These are phyloP conservation scores for Colletotrichum neosansevieriae DNA, from an alignment of 2,329 filamentous ascomycete genomes.

Conservation along the genomic window DNA sequence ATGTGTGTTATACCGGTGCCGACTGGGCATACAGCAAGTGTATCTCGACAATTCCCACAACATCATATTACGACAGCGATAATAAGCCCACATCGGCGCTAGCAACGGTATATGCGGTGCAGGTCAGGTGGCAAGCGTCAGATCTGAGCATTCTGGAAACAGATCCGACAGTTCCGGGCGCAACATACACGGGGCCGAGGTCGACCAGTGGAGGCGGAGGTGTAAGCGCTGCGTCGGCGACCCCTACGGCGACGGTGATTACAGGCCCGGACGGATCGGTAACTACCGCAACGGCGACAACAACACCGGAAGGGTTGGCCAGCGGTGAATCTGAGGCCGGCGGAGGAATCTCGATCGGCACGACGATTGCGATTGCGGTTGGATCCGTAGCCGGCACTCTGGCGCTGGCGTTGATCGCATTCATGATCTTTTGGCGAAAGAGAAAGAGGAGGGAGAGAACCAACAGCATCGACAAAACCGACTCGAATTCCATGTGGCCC, in stretches of 20 bases:
- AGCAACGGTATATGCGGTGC: constrained; percentile 39
- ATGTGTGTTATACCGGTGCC: constrained; percentile 27
- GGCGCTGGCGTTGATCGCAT: constrained; percentile 17
- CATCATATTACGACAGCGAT: constrained; percentile 12
- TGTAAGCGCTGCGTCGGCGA: neutral
- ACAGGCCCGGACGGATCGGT: neutral
- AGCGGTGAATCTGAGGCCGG: neutral
- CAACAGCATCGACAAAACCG: neutral
- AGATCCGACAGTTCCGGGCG: constrained; percentile 41
- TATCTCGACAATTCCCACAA: constrained; percentile 36
- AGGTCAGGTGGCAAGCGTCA: constrained; percentile 42
- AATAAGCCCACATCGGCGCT: constrained; percentile 20
- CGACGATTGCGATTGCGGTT: constrained; percentile 32
- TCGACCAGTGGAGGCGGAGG: neutral
- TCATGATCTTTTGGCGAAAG: constrained; percentile 23
- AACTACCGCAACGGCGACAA: constrained; percentile 3
- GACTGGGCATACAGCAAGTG: constrained; percentile 38
- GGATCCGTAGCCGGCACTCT: constrained; percentile 29
- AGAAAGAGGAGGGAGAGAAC: constrained; percentile 14
- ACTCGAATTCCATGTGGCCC: constrained; percentile 6
- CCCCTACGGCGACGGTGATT: constrained; percentile 8
- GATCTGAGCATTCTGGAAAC: constrained; percentile 41
- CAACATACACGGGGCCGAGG: constrained; percentile 30
- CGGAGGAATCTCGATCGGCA: constrained; percentile 16
- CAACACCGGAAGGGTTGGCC: constrained; percentile 1